A percentile compares a stretch with the other conserved stretches of the same genome.
Evolutionary conservation across 2,329 filamentous ascomycete genomes (phyloP).

Genomic region (Colletotrichum horii): DNA sequence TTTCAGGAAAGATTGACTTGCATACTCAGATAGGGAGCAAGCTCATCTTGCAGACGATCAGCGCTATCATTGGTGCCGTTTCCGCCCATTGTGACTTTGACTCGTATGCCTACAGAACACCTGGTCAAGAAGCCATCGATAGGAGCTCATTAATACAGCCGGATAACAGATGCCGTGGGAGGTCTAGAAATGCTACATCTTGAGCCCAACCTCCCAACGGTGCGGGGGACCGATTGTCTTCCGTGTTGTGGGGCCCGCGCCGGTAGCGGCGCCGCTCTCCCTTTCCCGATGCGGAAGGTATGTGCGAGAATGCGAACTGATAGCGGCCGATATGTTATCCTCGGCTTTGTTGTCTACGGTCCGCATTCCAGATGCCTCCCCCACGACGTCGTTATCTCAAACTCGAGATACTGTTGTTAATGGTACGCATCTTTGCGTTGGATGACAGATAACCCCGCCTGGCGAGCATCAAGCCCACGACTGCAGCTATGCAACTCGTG

Average conservation of each 20-base stretch:
- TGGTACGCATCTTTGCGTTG: neutral
- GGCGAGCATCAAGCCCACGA: neutral
- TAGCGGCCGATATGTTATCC: neutral
- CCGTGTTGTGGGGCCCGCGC: neutral
- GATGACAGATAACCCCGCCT: neutral
- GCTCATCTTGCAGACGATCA: neutral
- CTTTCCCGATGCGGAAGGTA: neutral
- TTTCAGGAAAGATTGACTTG: neutral
- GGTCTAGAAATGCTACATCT: neutral
- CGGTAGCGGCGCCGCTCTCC: neutral
- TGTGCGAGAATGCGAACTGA: neutral
- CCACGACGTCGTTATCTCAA: neutral
- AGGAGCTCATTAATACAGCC: neutral
- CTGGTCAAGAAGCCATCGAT: neutral
- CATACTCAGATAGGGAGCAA: neutral
- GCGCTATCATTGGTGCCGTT: neutral
- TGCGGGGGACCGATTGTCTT: neutral
- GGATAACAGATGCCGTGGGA: neutral
- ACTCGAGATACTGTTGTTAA: neutral
- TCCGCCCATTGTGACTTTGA: neutral
- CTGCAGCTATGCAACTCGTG: neutral
- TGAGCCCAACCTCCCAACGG: neutral
- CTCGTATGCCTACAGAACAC: neutral
- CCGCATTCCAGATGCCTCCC: neutral
- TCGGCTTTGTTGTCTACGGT: neutral